Evolutionary conservation across 2,329 filamentous ascomycete species (phyloP).

Genomic region (Gnomoniopsis sp.): DNA sequence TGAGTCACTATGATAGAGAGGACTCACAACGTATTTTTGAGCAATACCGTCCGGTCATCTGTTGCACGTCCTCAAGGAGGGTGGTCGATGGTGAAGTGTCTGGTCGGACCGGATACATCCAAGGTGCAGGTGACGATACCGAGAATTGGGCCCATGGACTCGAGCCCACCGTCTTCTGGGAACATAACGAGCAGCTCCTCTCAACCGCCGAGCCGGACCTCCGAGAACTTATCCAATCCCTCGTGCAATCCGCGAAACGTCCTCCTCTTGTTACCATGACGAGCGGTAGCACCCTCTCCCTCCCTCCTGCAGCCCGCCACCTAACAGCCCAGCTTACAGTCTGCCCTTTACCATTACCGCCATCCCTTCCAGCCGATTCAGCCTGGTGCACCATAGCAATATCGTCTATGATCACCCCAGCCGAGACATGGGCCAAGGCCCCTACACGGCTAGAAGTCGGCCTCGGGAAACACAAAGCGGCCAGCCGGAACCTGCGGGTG

Average conservation of each 20-base stretch:
- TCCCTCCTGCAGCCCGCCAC: conserved; percentile 1
- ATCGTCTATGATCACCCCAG: conserved; percentile 38
- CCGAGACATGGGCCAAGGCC: conserved; percentile 38
- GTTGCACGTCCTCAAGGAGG: conserved; percentile 78
- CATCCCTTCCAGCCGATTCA: neutral
- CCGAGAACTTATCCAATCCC: conserved; percentile 42
- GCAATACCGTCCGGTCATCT: conserved; percentile 69
- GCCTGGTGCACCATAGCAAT: conserved; percentile 41
- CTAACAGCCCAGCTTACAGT: conserved; percentile 25
- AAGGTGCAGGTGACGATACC: conserved; percentile 91
- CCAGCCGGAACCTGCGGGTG: conserved; percentile 76
- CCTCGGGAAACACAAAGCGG: conserved; percentile 70
- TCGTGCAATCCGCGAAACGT: conserved; percentile 34
- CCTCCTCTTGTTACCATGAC: neutral
- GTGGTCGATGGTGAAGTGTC: conserved; percentile 66
- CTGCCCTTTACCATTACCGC: conserved; percentile 14
- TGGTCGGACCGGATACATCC: conserved; percentile 70
- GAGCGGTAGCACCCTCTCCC: neutral
- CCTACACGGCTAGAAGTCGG: conserved; percentile 51
- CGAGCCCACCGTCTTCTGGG: conserved; percentile 78
- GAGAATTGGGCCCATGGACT: conserved; percentile 88
- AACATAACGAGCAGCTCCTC: conserved; percentile 58
- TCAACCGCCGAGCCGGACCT: conserved; percentile 62
- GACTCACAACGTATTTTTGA: conserved; percentile 38
- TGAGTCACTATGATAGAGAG: neutral